Conservation (phyloP, 306 rosid species). For the Cicer chorassanicum region DNA sequence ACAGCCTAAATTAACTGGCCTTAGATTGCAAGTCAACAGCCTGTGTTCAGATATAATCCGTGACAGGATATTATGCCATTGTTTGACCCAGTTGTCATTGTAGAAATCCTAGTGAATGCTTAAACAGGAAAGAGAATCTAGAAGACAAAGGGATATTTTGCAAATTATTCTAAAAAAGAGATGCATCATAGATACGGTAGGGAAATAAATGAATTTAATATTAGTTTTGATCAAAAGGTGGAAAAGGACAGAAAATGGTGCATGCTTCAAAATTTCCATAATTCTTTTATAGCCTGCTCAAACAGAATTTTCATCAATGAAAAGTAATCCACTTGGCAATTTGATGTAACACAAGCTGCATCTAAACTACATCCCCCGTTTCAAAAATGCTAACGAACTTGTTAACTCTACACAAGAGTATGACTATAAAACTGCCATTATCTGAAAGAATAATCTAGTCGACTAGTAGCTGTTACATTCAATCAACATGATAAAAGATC, state of each 20-base stretch:
- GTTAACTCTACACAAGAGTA: constrained; percentile 5
- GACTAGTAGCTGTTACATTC: background rate
- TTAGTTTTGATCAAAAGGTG: background rate
- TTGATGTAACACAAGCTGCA: background rate
- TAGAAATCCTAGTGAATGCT: constrained; percentile 17
- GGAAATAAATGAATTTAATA: constrained; percentile 23
- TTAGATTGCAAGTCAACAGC: constrained; percentile 14
- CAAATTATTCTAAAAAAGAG: constrained; percentile 29
- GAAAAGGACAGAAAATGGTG: constrained; percentile 24
- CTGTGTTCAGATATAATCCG: constrained; percentile 3
- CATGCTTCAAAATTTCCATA: background rate
- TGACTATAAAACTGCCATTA: background rate
- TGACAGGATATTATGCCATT: background rate
- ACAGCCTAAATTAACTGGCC: constrained; percentile 36
- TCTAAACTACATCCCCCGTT: background rate
- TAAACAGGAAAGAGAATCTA: constrained; percentile 15
- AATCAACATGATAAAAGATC: constrained; percentile 16
- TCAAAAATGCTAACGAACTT: background rate
- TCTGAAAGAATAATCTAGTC: background rate
- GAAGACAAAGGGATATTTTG: constrained; percentile 19
- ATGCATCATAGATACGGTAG: background rate
- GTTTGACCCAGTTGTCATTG: background rate
- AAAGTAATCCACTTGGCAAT: background rate
- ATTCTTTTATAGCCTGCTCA: background rate
- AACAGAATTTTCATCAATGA: background rate